Evolutionary conservation across 2,329 filamentous ascomycete species (phyloP).

Genomic region (Teratosphaeriaceae sp.): DNA sequence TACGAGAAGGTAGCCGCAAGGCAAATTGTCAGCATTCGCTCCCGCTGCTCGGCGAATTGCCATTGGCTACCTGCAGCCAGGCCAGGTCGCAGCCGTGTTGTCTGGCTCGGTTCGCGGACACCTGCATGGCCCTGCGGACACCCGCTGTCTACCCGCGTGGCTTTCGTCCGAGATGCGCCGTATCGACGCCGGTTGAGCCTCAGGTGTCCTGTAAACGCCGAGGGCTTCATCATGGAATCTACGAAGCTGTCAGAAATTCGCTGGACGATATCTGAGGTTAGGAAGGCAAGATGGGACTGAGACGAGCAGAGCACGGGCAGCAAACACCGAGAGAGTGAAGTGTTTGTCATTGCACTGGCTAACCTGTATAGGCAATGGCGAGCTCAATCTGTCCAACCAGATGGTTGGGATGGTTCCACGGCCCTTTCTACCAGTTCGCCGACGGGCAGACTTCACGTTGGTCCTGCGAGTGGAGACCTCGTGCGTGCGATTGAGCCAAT

Average conservation of each 20-base stretch:
- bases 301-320: neutral
- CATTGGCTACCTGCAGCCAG: slow-evolving; percentile 4
- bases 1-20: neutral
- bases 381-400: neutral
- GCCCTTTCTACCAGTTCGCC: neutral
- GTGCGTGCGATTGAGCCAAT: neutral
- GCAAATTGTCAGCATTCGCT: slow-evolving; percentile 3
- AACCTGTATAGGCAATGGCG: neutral
- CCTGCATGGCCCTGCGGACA: slow-evolving; percentile 7
- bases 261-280: neutral
- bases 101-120: slow-evolving; percentile 10
- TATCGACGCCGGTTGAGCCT: too few species aligned
- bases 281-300: neutral
- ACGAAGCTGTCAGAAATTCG: neutral
- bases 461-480: neutral
- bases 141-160: slow-evolving; percentile 9
- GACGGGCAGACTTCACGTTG: neutral
- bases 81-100: neutral
- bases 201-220: too few species aligned
- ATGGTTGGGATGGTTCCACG: neutral
- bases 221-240: too few species aligned
- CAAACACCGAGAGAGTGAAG: neutral
- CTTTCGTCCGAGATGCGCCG: slow-evolving; percentile 7
- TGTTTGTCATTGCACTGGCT: neutral
- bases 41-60: slow-evolving; percentile 4